phyloP scores from a whole-genome alignment of 2,329 filamentous ascomycete species.

The Cladophialophora carrionii region DNA sequence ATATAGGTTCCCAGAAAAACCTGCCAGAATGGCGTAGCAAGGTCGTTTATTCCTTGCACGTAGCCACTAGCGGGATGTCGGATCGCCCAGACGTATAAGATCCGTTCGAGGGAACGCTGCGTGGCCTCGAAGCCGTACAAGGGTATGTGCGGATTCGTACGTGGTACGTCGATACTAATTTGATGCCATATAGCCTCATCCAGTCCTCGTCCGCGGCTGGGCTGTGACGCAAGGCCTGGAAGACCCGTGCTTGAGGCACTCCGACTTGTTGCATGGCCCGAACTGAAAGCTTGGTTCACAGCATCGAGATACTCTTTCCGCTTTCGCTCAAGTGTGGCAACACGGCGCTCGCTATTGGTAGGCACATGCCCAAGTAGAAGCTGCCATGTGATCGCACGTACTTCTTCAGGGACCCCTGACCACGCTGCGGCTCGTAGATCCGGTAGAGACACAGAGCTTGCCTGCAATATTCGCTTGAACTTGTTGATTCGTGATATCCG shows the following conservation, averaged over 20 bases:
- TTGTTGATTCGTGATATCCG: constrained; percentile 95
- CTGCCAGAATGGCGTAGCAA: constrained; percentile 97
- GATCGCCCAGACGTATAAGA: constrained; percentile 96
- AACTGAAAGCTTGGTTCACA: constrained; percentile 69
- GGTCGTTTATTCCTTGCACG: constrained; percentile 97
- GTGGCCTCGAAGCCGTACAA: constrained; percentile 96
- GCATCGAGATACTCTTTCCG: constrained; percentile 96
- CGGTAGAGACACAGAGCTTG: constrained; percentile 81
- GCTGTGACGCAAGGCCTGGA: constrained; percentile 46
- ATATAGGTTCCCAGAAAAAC: constrained; percentile 95
- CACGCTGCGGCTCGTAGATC: constrained; percentile 86
- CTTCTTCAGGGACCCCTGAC: constrained; percentile 92
- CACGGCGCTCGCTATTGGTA: constrained; percentile 90
- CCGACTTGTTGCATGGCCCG: constrained; percentile 45
- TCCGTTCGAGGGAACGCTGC: constrained; percentile 88
- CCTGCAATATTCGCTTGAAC: constrained; percentile 93
- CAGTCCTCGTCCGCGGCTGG: constrained; percentile 69
- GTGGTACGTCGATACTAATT: constrained; percentile 96
- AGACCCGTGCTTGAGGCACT: constrained; percentile 42
- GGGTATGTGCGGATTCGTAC: constrained; percentile 93
- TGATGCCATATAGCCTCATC: constrained; percentile 99
- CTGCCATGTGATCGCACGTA: constrained; percentile 99
- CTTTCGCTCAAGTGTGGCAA: constrained; percentile 88
- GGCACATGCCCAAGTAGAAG: constrained; percentile 91
- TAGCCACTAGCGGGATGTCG: constrained; percentile 96